Evolutionary conservation across 2,329 filamentous ascomycete species (phyloP), one percentile per base, ranked within the genome.

Genomic region (Fusarium fracticaudum): DNA sequence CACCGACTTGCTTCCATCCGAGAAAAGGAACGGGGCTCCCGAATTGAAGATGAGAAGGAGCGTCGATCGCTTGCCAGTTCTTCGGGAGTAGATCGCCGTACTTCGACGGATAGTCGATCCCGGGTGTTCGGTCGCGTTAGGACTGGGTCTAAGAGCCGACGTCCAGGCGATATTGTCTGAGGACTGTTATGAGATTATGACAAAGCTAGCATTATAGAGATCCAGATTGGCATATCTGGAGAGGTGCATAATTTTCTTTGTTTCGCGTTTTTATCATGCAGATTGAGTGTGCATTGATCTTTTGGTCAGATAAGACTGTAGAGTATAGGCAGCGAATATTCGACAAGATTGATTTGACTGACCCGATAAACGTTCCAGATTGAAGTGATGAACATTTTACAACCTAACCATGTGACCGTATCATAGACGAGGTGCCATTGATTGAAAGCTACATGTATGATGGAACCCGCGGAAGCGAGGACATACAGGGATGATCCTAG

Each of bases 1-100:
- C 80, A 82, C 5, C 81, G 83, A 7, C 80, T 83, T 44, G 81
- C 81, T 3, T 83, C 81, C 3, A 84, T 84, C 60, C 71, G 80
- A 15, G 83, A 84, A 58, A 84, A 84, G 69, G 78, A 83, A 24
- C 73, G 77, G 4, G 81, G 80, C 17, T 62, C 76, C 3, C 77
- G 63, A 35, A 72, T 66, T 12, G 81, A 82, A 29, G 69, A 76
- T 17, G 79, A 81, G 22, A 66, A 73, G 18, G 79, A 80, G 15
- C 70, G 74, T 11, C 75, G 78, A 31, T 66, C 73, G 9, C 70
- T 72, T 40, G 79, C 69, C 11, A 82, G 80, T 48, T 77, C 81
- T 13, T 79, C 81, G 3, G 79, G 77, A 35, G 31, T 81, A 53
- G 63, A 77, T 40, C 63, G 73, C 76, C 43, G 77, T 14, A 63